Percentiles rank a stretch among this genome's conserved stretches.
Evolutionary conservation across 768 basidiomycete genomes (phyloP).

Genomic region (Coprinopsis strossmayeri): DNA sequence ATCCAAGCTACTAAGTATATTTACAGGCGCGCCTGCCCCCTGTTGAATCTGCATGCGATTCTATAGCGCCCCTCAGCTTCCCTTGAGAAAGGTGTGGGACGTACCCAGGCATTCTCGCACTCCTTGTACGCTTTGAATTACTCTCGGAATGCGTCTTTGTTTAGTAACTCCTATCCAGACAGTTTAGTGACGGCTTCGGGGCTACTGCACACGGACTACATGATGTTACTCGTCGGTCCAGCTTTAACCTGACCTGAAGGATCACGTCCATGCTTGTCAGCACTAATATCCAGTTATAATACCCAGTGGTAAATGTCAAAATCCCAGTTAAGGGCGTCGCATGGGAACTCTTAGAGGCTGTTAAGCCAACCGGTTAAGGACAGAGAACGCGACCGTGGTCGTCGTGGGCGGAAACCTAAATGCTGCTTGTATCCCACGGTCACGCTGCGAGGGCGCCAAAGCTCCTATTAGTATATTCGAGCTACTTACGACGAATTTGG

Average conservation of each 20-base stretch:
- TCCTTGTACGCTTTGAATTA: slow-evolving; percentile 81
- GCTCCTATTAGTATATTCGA: too few species aligned
- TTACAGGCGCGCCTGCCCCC: slow-evolving; percentile 48
- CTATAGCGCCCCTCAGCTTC: slow-evolving; percentile 1
- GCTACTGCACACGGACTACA: slow-evolving; percentile 70
- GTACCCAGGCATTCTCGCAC: slow-evolving; percentile 76
- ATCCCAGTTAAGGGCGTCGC: too few species aligned
- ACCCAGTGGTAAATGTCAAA: too few species aligned
- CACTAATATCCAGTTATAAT: slow-evolving; percentile 14
- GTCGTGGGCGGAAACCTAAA: too few species aligned
- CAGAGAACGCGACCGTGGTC: too few species aligned
- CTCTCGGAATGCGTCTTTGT: slow-evolving; percentile 65
- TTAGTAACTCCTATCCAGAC: slow-evolving; percentile 65
- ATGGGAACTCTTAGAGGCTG: too few species aligned
- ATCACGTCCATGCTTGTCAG: slow-evolving; percentile 22
- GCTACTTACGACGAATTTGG: too few species aligned
- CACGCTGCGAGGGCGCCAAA: too few species aligned
- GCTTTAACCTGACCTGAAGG: slow-evolving; percentile 27
- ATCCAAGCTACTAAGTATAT: not conserved
- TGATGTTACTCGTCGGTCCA: not conserved
- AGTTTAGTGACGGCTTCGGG: slow-evolving; percentile 67
- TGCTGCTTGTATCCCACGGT: too few species aligned
- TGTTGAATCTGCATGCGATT: slow-evolving; percentile 50
- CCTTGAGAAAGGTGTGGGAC: slow-evolving; percentile 16
- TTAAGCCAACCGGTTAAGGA: too few species aligned